These are phyloP conservation scores for Colletotrichum sojae DNA, from an alignment of 2,329 filamentous ascomycete genomes.

Conservation along the genomic window DNA sequence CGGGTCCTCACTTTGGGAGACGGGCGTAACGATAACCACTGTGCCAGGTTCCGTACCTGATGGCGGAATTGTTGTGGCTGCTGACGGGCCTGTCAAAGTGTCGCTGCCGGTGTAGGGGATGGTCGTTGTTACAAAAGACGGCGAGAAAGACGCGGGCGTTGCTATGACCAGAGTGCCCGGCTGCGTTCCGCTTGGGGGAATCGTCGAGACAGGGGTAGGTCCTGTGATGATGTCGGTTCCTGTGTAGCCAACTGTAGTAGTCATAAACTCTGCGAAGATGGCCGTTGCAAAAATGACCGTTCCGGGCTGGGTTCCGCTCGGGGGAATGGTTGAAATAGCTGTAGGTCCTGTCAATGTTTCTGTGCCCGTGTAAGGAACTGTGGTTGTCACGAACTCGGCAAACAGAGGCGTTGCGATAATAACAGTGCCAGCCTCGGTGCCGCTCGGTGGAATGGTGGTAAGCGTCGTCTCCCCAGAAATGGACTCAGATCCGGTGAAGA, in stretches of 20 bases:
- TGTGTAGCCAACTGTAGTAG: constrained; percentile 2
- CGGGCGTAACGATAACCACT: not conserved
- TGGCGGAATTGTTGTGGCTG: not conserved
- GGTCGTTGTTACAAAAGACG: not conserved
- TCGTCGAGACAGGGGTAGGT: constrained; percentile 3
- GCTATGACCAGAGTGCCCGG: not conserved
- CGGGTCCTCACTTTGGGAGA: not conserved
- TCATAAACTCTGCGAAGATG: constrained; percentile 4
- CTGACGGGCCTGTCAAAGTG: not conserved
- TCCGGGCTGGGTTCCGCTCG: constrained; percentile 20
- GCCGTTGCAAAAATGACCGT: constrained; percentile 29
- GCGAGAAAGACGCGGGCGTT: not conserved
- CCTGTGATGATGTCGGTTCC: not conserved
- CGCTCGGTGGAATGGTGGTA: constrained; percentile 20
- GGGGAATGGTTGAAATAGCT: not conserved
- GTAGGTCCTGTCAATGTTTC: too few relatives aligned
- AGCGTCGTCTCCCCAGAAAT: not conserved
- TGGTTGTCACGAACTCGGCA: not conserved
- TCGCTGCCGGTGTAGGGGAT: not conserved
- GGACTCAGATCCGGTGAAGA: not conserved
- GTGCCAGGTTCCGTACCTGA: not conserved
- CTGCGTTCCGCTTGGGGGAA: constrained; percentile 8
- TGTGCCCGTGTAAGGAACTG: not conserved
- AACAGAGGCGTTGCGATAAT: constrained; percentile 19
- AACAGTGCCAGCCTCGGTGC: not conserved